phyloP scores from a whole-genome alignment of 805 yeast genomes.

The Kodamaea kakaduensis region DNA sequence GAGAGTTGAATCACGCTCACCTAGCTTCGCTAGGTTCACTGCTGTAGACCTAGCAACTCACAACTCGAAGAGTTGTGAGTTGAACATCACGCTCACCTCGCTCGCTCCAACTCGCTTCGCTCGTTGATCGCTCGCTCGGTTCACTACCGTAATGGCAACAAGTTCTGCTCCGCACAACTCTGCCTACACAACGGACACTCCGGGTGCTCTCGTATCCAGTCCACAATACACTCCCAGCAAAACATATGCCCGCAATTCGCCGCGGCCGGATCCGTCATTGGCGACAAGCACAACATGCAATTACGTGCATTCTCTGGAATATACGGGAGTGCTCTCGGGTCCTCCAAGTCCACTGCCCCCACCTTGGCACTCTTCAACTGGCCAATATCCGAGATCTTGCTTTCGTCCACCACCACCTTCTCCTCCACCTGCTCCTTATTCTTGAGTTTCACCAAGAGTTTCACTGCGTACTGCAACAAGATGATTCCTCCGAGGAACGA shows the following conservation, averaged over 20 bases:
- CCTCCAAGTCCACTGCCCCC: conserved; percentile 56
- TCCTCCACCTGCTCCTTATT: conserved; percentile 8
- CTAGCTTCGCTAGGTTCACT: too few relatives aligned
- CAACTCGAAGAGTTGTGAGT: not conserved
- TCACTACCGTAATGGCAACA: conserved; percentile 52
- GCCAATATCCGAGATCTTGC: conserved; percentile 5
- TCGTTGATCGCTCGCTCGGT: not conserved
- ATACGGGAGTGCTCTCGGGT: conserved; percentile 56
- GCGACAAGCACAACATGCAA: conserved; percentile 81
- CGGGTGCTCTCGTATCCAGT: conserved; percentile 82
- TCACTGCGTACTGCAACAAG: conserved; percentile 49
- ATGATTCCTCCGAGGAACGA: conserved; percentile 68
- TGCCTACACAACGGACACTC: conserved; percentile 94
- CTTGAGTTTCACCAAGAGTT: conserved; percentile 28
- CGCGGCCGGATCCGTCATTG: conserved; percentile 77
- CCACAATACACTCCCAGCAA: conserved; percentile 88
- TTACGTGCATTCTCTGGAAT: conserved; percentile 66
- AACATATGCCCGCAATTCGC: conserved; percentile 90
- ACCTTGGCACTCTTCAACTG: conserved; percentile 39
- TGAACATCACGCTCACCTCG: not conserved
- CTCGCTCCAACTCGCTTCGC: not conserved
- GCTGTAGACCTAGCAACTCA: not conserved
- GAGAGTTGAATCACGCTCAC: too few relatives aligned
- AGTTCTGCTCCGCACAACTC: conserved; percentile 54
- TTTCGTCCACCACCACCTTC: conserved; percentile 8